Base-by-base conservation (phyloP, 768 basidiomycete species). In the Tulasnella sp. region DNA sequence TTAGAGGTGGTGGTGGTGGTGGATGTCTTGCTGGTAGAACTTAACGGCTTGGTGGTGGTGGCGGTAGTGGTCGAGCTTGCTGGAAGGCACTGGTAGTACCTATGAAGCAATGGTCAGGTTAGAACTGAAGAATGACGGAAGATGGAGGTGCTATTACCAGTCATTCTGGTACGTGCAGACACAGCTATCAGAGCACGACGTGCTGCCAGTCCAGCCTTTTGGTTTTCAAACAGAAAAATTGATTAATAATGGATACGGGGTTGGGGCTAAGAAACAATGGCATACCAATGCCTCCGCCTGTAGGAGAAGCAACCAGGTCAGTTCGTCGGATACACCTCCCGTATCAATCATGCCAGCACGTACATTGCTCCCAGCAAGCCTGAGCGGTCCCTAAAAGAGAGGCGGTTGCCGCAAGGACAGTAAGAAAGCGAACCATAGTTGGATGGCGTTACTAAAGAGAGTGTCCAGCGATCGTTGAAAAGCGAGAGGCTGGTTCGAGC, bases 141-240 rank as follows among this genome's bases (percentile, higher is more conserved):
- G 9, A 24, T n/a, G 24, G 7, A 73, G n/a, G n/a, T 39, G 38
- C 24, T 76, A 21, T n/a, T n/a, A 21, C 39, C 14, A 76, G 1
- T 39, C 42, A 16, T 40, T 34, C 74, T 12, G 52, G 77, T 73
- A 31, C 7, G 31, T 75, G 56, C 62, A 48, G 14, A 77, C 81
- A 76, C 81, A 88, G 86, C 87, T 87, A 36, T 86, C 78, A 72
- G 85, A 85, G 72, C 89, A 89, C 14, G 85, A 85, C 6, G 87
- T 88, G 34, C 85, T 36, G 62, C 88, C 88, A 10, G 86, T 85
- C 68, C 68, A 78, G 12, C 34, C 77, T 78, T 44, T 14, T 34
- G 58, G 18, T 39, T 24, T 21, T 86, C 85, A 42, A 42, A 18
- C 7, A n/a, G n/a, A 42, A 16, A 36, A 10, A 7, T 39, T 6